A percentile compares a stretch with the other conserved stretches of the same genome.
These are phyloP conservation scores for Sphagnum contortum DNA, from an alignment of 225 moss, liverwort and hornwort species.

Conservation along the genomic window DNA sequence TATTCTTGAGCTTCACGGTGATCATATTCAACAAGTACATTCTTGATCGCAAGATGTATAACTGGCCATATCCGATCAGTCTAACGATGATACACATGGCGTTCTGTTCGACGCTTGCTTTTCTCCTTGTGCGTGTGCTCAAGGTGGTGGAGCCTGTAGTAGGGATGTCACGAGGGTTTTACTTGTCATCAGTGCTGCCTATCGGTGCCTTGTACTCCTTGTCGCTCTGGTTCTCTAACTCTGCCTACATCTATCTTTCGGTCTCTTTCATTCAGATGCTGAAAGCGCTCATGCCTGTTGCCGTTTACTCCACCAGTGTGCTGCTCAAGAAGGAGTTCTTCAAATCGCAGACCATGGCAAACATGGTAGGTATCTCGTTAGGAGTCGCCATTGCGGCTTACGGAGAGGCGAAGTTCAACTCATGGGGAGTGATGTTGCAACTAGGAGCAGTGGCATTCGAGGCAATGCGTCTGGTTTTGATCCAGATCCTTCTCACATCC, in stretches of 20 bases:
- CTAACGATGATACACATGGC: constrained; percentile 60
- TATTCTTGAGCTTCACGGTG: constrained; percentile 84
- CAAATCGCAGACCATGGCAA: constrained; percentile 38
- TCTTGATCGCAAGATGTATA: constrained; percentile 53
- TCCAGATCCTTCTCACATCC: constrained; percentile 49
- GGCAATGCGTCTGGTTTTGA: constrained; percentile 57
- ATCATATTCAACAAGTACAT: constrained; percentile 99
- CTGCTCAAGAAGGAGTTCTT: constrained; percentile 38
- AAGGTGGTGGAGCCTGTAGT: constrained; percentile 45
- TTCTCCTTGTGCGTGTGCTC: constrained; percentile 53
- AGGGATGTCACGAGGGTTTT: constrained; percentile 32
- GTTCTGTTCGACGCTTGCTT: constrained; percentile 45
- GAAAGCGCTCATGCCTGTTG: constrained; percentile 37
- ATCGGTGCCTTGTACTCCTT: too few relatives aligned
- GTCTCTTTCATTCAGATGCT: too few relatives aligned
- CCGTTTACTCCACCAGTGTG: constrained; percentile 38
- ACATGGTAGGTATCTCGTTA: constrained; percentile 45
- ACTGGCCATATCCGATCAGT: constrained; percentile 53
- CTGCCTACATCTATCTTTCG: too few relatives aligned
- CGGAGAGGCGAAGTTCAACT: constrained; percentile 40
- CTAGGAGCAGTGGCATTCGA: constrained; percentile 63
- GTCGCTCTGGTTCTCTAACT: too few relatives aligned
- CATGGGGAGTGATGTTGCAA: constrained; percentile 40
- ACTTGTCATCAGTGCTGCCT: constrained; percentile 6
- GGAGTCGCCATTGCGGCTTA: constrained; percentile 50